Conservation (phyloP, 306 rosid genomes). For the Vigna unguiculata region DNA sequence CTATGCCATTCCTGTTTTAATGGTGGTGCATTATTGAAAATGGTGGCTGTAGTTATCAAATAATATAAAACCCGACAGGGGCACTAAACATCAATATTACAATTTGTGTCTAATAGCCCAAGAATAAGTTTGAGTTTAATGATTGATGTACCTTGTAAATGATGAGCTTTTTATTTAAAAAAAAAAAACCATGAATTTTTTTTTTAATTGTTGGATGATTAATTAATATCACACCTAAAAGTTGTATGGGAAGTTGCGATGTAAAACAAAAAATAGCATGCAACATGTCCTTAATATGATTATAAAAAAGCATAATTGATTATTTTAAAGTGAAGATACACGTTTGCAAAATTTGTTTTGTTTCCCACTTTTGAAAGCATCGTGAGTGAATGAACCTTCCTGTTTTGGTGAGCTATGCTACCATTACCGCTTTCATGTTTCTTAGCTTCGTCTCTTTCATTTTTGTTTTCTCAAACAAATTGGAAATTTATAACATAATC, state of each 20-base stretch:
- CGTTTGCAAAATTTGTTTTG: slow-evolving; percentile 10
- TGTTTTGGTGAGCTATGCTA: not conserved
- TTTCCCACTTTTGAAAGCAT: slow-evolving; percentile 25
- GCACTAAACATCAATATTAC: not conserved
- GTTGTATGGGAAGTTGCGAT: not conserved
- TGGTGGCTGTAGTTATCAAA: slow-evolving; percentile 2
- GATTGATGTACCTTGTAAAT: not conserved
- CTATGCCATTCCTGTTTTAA: not conserved
- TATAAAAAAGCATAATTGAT: not conserved
- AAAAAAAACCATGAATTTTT: not conserved
- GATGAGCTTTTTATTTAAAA: not conserved
- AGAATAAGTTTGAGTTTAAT: not conserved
- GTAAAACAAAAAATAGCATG: not conserved
- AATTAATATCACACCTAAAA: not conserved
- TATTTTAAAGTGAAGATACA: not conserved
- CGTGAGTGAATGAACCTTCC: slow-evolving; percentile 10
- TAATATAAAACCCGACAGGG: not conserved
- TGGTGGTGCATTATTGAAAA: slow-evolving; percentile 19
- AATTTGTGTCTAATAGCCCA: not conserved
- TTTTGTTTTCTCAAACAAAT: not conserved
- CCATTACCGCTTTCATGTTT: slow-evolving; percentile 2
- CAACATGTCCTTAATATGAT: not conserved
- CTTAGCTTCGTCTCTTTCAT: not conserved
- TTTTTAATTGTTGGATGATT: not conserved
- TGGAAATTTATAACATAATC: slow-evolving; percentile 2